phyloP scores from a whole-genome alignment of 2,329 filamentous ascomycete genomes.

The Raffaelea ambrosiae region DNA sequence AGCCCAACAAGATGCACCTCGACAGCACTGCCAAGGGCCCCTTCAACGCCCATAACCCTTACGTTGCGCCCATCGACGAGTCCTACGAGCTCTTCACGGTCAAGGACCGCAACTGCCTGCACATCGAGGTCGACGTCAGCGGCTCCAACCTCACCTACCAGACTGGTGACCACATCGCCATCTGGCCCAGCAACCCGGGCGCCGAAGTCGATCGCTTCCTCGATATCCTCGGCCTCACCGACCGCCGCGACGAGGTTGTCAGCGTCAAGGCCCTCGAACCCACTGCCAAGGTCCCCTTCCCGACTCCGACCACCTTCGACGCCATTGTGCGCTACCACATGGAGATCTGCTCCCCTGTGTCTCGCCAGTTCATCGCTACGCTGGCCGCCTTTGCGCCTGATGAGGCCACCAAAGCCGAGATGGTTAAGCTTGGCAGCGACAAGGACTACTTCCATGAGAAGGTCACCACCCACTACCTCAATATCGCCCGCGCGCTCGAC shows the following conservation, averaged over 20 bases:
- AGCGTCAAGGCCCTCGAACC: conserved; percentile 85
- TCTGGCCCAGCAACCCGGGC: conserved; percentile 95
- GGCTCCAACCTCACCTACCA: conserved; percentile 88
- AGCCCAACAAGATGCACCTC: conserved; percentile 93
- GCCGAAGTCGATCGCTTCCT: conserved; percentile 88
- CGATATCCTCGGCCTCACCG: conserved; percentile 62
- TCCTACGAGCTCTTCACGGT: conserved; percentile 86
- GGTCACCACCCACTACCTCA: conserved; percentile 72
- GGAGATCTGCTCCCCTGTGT: conserved; percentile 91
- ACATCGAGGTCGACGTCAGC: conserved; percentile 89
- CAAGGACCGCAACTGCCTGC: conserved; percentile 88
- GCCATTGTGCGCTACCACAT: conserved; percentile 90
- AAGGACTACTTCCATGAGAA: conserved; percentile 93
- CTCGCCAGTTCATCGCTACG: conserved; percentile 85
- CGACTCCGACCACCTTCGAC: conserved; percentile 93
- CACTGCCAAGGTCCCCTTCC: conserved; percentile 95
- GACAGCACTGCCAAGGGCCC: conserved; percentile 77
- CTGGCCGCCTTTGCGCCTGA: conserved; percentile 84
- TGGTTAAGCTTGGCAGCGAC: conserved; percentile 80
- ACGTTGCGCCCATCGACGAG: conserved; percentile 85
- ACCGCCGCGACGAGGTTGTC: conserved; percentile 76
- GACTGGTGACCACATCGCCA: conserved; percentile 91
- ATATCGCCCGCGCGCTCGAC: conserved; percentile 79
- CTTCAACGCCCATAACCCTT: conserved; percentile 94
- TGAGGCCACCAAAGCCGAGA: conserved; percentile 76